Conservation (phyloP, 257 asterid species). For the Primulina tabacum region DNA sequence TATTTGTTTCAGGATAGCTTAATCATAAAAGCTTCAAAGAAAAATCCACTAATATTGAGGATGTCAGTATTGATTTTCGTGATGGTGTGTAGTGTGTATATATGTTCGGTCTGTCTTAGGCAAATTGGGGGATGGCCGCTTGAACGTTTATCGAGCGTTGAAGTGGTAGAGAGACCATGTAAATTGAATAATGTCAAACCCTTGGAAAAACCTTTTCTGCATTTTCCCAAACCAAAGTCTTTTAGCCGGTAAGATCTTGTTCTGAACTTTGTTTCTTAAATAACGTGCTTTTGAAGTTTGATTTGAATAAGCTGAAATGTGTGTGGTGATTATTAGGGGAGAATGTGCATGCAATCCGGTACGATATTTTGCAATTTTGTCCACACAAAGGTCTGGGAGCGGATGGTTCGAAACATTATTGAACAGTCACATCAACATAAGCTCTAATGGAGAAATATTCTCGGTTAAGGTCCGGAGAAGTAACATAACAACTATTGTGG, state of each 20-base stretch:
- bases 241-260: conserved; percentile 57
- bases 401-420: conserved; percentile 93
- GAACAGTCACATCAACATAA: conserved; percentile 77
- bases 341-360: conserved; percentile 89
- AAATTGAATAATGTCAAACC: conserved; percentile 43
- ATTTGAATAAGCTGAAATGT: conserved; percentile 16
- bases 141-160: conserved; percentile 34
- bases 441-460: conserved; percentile 93
- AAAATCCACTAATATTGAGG: conserved; percentile 57
- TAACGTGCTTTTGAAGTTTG: conserved; percentile 1
- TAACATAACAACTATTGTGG: conserved; percentile 60
- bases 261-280: neutral
- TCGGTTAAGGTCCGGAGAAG: conserved; percentile 71
- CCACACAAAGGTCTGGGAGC: conserved; percentile 93
- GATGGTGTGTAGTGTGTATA: conserved; percentile 75
- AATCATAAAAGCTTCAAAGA: conserved; percentile 54
- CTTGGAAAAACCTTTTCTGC: conserved; percentile 55
- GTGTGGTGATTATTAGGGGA: conserved; percentile 45
- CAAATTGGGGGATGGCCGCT: conserved; percentile 46
- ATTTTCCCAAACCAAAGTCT: conserved; percentile 76
- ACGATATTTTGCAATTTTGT: conserved; percentile 71
- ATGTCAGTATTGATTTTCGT: conserved; percentile 68
- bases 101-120: conserved; percentile 69
- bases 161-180: conserved; percentile 55
- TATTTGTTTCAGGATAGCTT: conserved; percentile 63